phyloP scores from a whole-genome alignment of 305 asterid species.

The Withania somnifera region DNA sequence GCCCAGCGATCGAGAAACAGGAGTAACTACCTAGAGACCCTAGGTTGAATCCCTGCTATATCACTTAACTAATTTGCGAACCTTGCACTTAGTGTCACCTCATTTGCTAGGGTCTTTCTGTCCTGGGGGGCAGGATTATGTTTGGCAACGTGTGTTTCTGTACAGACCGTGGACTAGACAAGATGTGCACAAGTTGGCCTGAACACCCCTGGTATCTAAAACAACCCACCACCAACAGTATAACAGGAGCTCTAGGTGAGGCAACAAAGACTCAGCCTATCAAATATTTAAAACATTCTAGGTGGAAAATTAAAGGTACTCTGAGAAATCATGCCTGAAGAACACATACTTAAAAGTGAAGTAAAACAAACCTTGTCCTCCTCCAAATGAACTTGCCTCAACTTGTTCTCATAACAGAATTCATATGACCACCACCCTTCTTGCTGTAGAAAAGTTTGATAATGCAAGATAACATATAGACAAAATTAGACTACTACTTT shows the following conservation, averaged over 20 bases:
- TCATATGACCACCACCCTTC: conserved; percentile 99
- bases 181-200: background rate
- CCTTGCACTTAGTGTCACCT: background rate
- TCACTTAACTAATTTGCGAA: background rate
- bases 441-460: conserved; percentile 56
- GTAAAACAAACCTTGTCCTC: conserved; percentile 60
- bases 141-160: background rate
- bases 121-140: background rate
- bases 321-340: background rate
- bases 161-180: background rate
- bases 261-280: background rate
- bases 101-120: background rate
- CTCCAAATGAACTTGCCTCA: conserved; percentile 93
- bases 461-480: conserved; percentile 16
- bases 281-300: background rate
- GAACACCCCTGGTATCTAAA: background rate
- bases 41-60: background rate
- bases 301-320: background rate
- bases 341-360: background rate
- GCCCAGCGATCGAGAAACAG: background rate
- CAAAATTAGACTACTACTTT: background rate
- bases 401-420: conserved; percentile 64
- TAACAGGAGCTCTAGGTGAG: background rate
- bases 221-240: background rate
- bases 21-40: background rate